Base-by-base conservation (phyloP, 257 asterid genomes). In the Nicotiana sylvestris region DNA sequence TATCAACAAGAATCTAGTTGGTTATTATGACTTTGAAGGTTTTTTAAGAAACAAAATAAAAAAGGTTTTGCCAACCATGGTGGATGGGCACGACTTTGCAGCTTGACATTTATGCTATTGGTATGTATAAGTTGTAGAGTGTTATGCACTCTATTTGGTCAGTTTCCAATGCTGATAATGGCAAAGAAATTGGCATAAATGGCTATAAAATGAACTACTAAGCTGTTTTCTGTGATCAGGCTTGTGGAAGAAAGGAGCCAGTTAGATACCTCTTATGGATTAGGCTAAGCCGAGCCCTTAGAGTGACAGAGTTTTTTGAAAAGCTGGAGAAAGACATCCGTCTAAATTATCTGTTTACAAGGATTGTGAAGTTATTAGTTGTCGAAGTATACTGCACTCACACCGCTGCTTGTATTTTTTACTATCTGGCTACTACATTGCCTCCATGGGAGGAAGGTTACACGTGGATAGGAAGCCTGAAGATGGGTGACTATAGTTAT, bases 381-480 rank as follows among this genome's bases (percentile, higher is more conserved):
- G 97, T 93, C 0, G 97, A 93, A 86, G 72, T 91, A 0, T 93
- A 93, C 86, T 86, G 94, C 90, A 93, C 97, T 16, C 97, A 93
- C 83, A 90, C 96, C 1, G 97, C 96, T 49, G 97, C 97, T 39
- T 91, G 97, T 82, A 87, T 91, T 77, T 93, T 93, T 84, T 93
- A 93, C 91, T 93, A 86, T 62, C 88, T 93, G 16, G 97, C 97
- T 1, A 93, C 97, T 9, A 93, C 97, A 82, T 87, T 93, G 81
- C 97, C 97, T 85, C 90, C 93, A 27, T 85, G 92, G 17, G 27
- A 86, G 56, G 97, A 93, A 86, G 95, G 93, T 13, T 85, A 89
- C 25, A 93, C 97, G 8, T 93, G 97, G 97, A 93, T 93, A 25
- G 97, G 97, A 60, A 93, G 95, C 82, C 85, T 93, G 62, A 83